Evolutionary conservation across 2,329 filamentous ascomycete species (phyloP), one percentile per base, ranked within the genome.

Genomic region (Sporothrix phasma): DNA sequence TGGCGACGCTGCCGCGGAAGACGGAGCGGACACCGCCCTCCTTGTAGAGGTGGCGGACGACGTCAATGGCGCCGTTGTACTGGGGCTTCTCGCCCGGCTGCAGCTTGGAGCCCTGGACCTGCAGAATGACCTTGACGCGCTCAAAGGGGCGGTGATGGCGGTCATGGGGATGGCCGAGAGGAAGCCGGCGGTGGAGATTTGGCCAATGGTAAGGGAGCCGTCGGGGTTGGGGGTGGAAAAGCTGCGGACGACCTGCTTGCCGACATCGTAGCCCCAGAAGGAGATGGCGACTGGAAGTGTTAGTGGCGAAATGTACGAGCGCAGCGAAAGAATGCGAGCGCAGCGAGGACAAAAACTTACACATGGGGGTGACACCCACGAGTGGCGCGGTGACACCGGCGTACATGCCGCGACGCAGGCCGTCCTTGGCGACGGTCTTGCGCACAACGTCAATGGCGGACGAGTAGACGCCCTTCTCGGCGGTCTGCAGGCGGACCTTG

Each of bases 101-200:
- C 46, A 94, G 79, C 77, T 92, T 92, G 77, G 97, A 92, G 72
- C 92, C 92, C 78, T 97, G 94, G 69, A 97, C 95, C 76, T 99
- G 94, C 1, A 99, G 87, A 68, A 99, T 92, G 64, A 99, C 93
- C 79, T 99, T 99, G 71, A 99, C 92, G 72, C 94, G 93, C 82
- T 99, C 94, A 75, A 99, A 97, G 66, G 94, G 4, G 94, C 94
- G n/a, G 94, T 97, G 79, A 99, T 97, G 76, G 90, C 78, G 3
- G 94, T 99, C 91, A 96, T 96, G 72, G 94, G 94, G 66, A 99
- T 89, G 66, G 94, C 94, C 73, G 90, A 96, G 84, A 99, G 95
- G 85, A 97, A 97, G 68, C 94, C 94, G 15, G 94, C 94, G 41
- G 90, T 84, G 39, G 90, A 94, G 77, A 95, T 87, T 76, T 99